Evolutionary conservation across 202 grass and related monocot genomes (phyloP).

Genomic region (Saccharum hybrid): DNA sequence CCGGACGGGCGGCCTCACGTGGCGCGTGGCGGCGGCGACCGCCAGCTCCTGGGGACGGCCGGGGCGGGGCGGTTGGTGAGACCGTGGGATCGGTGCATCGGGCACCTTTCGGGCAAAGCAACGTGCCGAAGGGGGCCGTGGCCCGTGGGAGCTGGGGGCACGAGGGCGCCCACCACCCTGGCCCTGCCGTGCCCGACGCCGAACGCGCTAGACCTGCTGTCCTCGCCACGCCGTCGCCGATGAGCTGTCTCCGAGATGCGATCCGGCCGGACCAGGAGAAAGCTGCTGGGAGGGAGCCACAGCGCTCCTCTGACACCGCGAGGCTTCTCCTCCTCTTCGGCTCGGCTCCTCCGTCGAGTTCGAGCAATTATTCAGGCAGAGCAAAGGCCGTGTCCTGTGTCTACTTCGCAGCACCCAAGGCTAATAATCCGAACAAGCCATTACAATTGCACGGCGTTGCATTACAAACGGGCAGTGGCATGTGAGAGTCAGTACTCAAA

Average conservation of each 20-base stretch:
- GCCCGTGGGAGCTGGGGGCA: no score
- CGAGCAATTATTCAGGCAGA: no score
- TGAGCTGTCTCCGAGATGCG: not conserved
- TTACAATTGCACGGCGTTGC: no score
- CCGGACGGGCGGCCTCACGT: not conserved
- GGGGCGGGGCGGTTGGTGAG: not conserved
- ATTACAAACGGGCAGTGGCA: not conserved
- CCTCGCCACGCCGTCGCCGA: not conserved
- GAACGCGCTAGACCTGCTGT: not conserved
- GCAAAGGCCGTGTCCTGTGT: conserved; percentile 14
- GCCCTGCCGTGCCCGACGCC: not conserved
- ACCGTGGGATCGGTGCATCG: no score
- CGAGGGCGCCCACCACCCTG: not conserved
- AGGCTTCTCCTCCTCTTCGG: no score
- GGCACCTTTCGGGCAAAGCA: no score
- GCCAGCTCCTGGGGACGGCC: not conserved
- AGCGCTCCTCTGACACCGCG: no score
- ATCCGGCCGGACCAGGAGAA: not conserved
- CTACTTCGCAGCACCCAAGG: conserved; percentile 24
- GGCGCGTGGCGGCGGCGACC: not conserved
- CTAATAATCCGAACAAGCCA: not conserved
- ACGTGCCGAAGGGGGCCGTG: no score
- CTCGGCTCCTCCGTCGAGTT: no score
- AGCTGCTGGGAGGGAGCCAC: not conserved
- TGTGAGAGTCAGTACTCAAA: no score